A percentile compares a stretch with the other conserved stretches of the same genome.
phyloP scores from a whole-genome alignment of 2,329 filamentous ascomycete genomes.

The Cytospora chrysosperma region DNA sequence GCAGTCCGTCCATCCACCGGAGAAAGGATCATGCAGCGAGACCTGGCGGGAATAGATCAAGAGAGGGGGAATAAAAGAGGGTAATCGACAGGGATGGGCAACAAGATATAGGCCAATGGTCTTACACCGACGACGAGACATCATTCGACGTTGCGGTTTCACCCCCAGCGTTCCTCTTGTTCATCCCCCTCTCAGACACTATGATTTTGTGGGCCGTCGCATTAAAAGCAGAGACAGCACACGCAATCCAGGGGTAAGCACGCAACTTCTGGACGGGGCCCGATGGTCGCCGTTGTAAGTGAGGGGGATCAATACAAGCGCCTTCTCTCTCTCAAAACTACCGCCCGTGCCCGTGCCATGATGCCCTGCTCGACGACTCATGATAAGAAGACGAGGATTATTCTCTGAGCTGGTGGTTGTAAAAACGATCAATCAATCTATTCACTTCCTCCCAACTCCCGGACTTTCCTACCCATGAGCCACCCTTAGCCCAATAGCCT shows the following conservation, averaged over 20 bases:
- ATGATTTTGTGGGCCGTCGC: background rate
- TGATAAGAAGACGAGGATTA: background rate
- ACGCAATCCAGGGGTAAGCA: conserved; percentile 15
- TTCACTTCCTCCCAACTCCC: background rate
- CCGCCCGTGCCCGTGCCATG: background rate
- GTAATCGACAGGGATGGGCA: background rate
- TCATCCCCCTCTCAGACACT: no score
- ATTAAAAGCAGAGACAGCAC: background rate
- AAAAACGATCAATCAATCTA: background rate
- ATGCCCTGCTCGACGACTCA: background rate
- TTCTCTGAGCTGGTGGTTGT: background rate
- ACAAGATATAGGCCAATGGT: background rate
- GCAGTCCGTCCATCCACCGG: no score
- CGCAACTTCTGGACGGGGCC: conserved; percentile 6
- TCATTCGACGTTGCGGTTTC: background rate
- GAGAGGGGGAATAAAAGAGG: background rate
- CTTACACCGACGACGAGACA: background rate
- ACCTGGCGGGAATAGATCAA: background rate
- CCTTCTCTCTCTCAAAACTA: background rate
- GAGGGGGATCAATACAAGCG: background rate
- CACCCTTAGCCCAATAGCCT: background rate
- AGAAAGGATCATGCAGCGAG: background rate
- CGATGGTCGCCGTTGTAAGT: conserved; percentile 7
- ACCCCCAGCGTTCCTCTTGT: background rate
- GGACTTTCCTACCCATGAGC: no score